Evolutionary conservation across 345 rosid genomes (phyloP), one percentile per base, ranked within the genome.

Genomic region (Aquilaria yunnanensis): DNA sequence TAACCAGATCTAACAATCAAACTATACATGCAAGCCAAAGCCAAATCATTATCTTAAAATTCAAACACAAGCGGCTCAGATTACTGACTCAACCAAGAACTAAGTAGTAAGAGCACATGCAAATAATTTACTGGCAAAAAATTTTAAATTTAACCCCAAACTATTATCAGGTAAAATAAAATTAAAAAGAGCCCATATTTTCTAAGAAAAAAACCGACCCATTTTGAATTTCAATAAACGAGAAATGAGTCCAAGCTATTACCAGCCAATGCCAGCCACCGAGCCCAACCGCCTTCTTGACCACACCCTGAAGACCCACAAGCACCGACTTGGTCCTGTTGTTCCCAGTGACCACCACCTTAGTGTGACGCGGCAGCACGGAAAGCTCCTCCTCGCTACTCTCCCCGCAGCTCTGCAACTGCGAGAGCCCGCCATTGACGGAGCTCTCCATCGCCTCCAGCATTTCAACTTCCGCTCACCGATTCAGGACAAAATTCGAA

Each of bases 241-340:
- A 16, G 6, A 30, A 32, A 67, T 30, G 0, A 12, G 62, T 11
- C 6, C 12, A 70, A 56, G 53, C 5, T 70, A 32, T 75, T 64
- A 92, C 98, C 87, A 92, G 96, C 98, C 98, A 92, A 81, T 92
- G 96, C 96, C 98, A 92, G 10, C 98, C 98, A 48, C 98, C 98
- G 57, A 85, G 90, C 3, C 98, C 96, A 62, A 92, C 96, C 32
- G 98, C 98, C 75, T 92, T 92, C 77, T 92, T 89, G 55, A 92
- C 98, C 2, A 92, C 98, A 9, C 98, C 98, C 61, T 77, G 84
- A 57, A 92, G 98, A 66, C 98, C 98, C 2, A 92, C 97, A 55
- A 92, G 97, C 41, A 92, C 97, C 51, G 97, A 92, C 70, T 92
- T 92, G n/a, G 98, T 92, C 62, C 98, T 81, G 79, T 92, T 92